Base-by-base conservation (phyloP, 1,139 yeast genomes). In the Suzukiozyma palmioleophila region DNA sequence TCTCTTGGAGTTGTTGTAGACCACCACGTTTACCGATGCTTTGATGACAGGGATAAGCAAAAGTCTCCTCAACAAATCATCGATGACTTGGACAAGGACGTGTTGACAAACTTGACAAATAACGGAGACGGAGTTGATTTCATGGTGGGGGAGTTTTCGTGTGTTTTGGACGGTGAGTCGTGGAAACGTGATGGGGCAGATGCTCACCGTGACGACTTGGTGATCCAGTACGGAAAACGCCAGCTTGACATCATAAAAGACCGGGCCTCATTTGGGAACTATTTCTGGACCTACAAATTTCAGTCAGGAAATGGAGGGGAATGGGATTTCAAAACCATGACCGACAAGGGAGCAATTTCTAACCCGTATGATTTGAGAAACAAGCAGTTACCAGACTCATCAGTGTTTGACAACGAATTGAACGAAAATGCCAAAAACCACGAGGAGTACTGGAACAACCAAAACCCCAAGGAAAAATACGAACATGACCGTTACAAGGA, bases 271-370 rank as follows among this genome's bases (percentile, higher is more conserved):
- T 74, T 79, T 40, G 97, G 97, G 0, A 72, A 77, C 39, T 90
- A 75, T 60, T 92, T 92, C 62, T 92, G 97, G 97, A 87, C 96
- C 1, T 85, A 66, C 59, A 88, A 87, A 60, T 90, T 90, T 56
- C 79, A 84, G 56, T 73, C 80, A 41, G 97, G 97, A 2, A 84
- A 83, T 53, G 97, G 97, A 31, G 97, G 97, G 9, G 96, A 88
- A 63, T 90, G 97, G 97, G 97, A 92, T 41, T 82, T 87, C 59
- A 73, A 75, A 33, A 87, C 89, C 35, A 86, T 86, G 92, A 64
- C 76, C 22, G 79, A 83, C 24, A 66, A 66, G 41, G 90, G 90
- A 0, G 79, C 82, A 8, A 64, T 88, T 18, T 32, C 32, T 3
- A 50, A 53, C 8, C 61, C 62, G 1, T 48, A 56, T 29, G 40